phyloP scores from a whole-genome alignment of 2,329 filamentous ascomycete genomes.

The Colletotrichum melonis region DNA sequence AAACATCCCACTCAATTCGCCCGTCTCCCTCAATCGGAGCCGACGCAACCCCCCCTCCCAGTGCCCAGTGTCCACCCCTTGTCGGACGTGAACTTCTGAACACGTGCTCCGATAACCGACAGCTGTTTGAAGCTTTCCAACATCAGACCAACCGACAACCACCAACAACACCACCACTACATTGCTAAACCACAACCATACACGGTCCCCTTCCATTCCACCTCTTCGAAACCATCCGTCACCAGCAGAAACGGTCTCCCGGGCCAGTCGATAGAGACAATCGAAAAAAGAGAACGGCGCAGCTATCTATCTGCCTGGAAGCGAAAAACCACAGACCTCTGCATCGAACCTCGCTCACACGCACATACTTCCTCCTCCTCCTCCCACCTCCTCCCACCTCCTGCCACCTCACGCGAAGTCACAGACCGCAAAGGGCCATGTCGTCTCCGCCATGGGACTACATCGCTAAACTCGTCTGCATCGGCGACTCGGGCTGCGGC shows the following conservation, averaged over 20 bases:
- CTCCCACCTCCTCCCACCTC: constrained; percentile 18
- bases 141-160: constrained; percentile 27
- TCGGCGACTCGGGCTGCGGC: constrained; percentile 95
- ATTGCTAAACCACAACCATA: background rate
- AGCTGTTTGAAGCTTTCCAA: constrained; percentile 25
- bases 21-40: background rate
- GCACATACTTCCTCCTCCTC: background rate
- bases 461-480: constrained; percentile 98
- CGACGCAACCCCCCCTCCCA: background rate
- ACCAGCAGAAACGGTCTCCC: background rate
- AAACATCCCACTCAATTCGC: background rate
- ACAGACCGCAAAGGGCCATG: constrained; percentile 53
- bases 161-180: background rate
- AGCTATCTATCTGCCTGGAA: background rate
- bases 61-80: background rate
- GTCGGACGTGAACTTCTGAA: constrained; percentile 23
- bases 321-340: constrained; percentile 20
- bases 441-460: constrained; percentile 89
- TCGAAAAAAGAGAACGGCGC: background rate
- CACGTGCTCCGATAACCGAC: constrained; percentile 32
- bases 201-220: constrained; percentile 5
- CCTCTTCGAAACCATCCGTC: constrained; percentile 12
- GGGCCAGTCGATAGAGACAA: background rate
- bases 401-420: constrained; percentile 16
- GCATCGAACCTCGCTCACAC: background rate